Evolutionary conservation across 73 alveolate species (phyloP), one percentile per base, ranked within the genome.

Genomic region (Paramecium primaurelia): DNA sequence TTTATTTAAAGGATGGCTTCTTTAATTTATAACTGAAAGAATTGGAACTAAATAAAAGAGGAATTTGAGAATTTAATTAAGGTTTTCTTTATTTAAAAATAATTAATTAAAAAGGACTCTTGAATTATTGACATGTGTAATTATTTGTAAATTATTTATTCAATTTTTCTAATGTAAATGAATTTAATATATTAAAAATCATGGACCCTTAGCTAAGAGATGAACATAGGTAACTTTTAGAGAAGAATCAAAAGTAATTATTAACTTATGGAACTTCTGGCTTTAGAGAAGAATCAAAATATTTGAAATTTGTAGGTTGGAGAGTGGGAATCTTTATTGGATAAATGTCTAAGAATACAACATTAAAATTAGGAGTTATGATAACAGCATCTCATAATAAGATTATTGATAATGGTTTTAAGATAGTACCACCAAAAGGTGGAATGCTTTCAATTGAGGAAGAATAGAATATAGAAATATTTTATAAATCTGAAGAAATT

Each of bases 351-450:
- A 94, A 93, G 94, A 89, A 94, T 47, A 87, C 88, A 47, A 86
- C 85, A 32, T 90, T 92, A 26, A 87, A 94, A 8, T 88, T 95
- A 22, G 99, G 99, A 40, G 97, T 97, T 83, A 96, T 97, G 98
- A 91, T 97, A 44, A 98, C 99, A 37, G 99, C 99, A 36, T 95
- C 98, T 30, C 99, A 97, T 94, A 97, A 98, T 92, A 96, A 95
- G n/a, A 92, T 86, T 42, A 58, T 47, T 51, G 99, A 97, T 58
- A 97, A 98, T 92, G 98, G 98, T 25, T 86, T 98, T 37, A 98
- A 95, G 86, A 93, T 98, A 38, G 75, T 94, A 11, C 95, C 96
- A 38, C 93, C 86, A 20, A 88, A 96, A 58, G 99, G 99, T 12
- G 94, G 95, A 40, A 97, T 96, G 98, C 77, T 98, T 36, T 86